Evolutionary conservation across 192 early-diverging fungal species (phyloP), one percentile per base, ranked within the genome.

Genomic region (Rhizophagus clarus): DNA sequence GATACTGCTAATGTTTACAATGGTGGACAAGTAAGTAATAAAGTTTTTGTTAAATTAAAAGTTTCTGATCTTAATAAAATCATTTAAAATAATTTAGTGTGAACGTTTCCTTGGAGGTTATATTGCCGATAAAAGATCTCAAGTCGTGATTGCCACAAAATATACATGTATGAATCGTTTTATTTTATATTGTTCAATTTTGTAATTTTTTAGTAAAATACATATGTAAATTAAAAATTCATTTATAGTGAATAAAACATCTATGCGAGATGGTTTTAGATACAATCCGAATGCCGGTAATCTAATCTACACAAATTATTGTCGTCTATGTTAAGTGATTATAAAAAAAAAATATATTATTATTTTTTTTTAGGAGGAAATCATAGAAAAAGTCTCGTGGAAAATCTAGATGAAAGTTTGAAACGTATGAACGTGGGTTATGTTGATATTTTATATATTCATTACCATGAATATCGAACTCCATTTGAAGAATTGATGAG

Each of bases 401-500:
- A 84, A 22, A 80, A 87, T 32, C 72, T 89, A n/a, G 83, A 85
- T 34, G 85, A 62, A 20, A 84, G 82, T 67, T 75, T 89, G 8
- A 80, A 86, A 73, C 72, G 87, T 3, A 66, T 89, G 26, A 62
- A 77, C 17, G 79, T 83, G 15, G 61, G 37, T 10, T 79, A 80
- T 29, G 24, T 80, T 37, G 83, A 84, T 61, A 22, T 83, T 60
- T 61, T 83, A 6, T 83, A 83, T 71, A 26, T 74, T 14, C 79
- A 83, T 62, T 45, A 12, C 1, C 26, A 62, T 61, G 82, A 82
- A 40, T 82, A 75, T 34, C 31, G 37, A 22, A 88, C 90, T 3
- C 84, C 88, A 12, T 82, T 88, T 26, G 88, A 91, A 77, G 89
- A 92, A 72, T 92, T 90, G 4, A 86, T 93, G 82, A 80, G 83